Evolutionary conservation across 257 asterid species (phyloP), one percentile per base, ranked within the genome.

Genomic region (Orobanche coerulescens): DNA sequence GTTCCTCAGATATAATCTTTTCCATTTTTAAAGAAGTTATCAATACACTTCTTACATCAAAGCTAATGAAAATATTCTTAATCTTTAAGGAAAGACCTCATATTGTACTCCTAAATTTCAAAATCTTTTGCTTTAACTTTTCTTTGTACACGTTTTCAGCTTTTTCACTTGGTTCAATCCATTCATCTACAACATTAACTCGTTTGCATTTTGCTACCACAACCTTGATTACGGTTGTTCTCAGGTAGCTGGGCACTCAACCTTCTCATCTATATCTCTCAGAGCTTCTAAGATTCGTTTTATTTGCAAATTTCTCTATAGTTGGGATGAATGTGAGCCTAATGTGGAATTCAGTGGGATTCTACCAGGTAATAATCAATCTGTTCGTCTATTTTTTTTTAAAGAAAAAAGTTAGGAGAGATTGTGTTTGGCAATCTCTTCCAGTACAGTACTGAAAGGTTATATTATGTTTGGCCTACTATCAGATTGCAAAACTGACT

Each of bases 321-420:
- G 97, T n/a, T n/a, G n/a, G n/a, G n/a, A n/a, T n/a, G n/a, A n/a
- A n/a, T n/a, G n/a, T n/a, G n/a, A n/a, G n/a, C 88, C 62, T 96
- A 47, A 91, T 91, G 97, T 91, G 97, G 97, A 91, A 90, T 67
- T 90, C 97, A 7, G 97, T 91, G 70, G 96, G 96, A 79, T 88
- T 85, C 73, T 88, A 91, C 82, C 97, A 91, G 97, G 97, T 91
- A 76, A 64, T 62, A 46, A 26, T 30, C 40, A 20, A 42, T 50
- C 66, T 60, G 23, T 50, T 64, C 60, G 51, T 36, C 60, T 16
- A 53, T 36, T 5, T 26, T 22, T n/a, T 25, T 18, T 39, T 22
- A 47, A n/a, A n/a, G n/a, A n/a, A n/a, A n/a, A n/a, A n/a, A n/a
- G n/a, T n/a, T n/a, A n/a, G n/a, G n/a, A n/a, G n/a, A n/a, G n/a